Evolutionary conservation across 2,329 filamentous ascomycete genomes (phyloP).

Genomic region (Aspergillus novoparasiticus): DNA sequence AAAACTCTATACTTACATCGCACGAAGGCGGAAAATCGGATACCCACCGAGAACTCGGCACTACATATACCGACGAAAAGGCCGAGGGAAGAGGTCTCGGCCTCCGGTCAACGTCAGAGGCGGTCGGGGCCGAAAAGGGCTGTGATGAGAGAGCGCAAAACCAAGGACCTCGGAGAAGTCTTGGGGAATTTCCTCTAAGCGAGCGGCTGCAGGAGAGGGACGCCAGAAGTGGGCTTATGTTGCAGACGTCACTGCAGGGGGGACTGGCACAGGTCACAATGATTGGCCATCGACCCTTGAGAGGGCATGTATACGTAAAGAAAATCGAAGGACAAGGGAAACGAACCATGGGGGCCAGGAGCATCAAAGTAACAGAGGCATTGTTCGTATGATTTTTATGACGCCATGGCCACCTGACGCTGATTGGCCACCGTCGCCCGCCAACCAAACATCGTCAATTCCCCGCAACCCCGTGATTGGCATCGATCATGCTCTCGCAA

Average conservation of each 20-base stretch:
- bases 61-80: conserved; percentile 12
- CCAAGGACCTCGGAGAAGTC: conserved; percentile 30
- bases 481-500: conserved; percentile 1
- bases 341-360: too few species aligned
- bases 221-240: background rate
- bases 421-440: conserved; percentile 22
- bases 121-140: conserved; percentile 16
- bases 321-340: too few species aligned
- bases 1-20: conserved; percentile 17
- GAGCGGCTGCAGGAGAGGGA: background rate
- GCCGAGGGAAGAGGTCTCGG: conserved; percentile 3
- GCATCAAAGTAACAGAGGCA: too few species aligned
- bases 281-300: background rate
- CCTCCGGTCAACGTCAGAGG: background rate
- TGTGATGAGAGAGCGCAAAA: conserved; percentile 29
- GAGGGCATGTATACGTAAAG: too few species aligned
- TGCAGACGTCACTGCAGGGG: conserved; percentile 2
- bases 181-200: conserved; percentile 34
- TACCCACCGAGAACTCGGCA: conserved; percentile 3
- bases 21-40: background rate
- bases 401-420: conserved; percentile 12
- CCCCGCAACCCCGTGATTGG: conserved; percentile 22
- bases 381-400: conserved; percentile 6
- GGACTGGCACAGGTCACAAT: background rate
- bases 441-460: conserved; percentile 23